phyloP scores from a whole-genome alignment of 495 filamentous ascomycete genomes.

The Annulohypoxylon bovei region DNA sequence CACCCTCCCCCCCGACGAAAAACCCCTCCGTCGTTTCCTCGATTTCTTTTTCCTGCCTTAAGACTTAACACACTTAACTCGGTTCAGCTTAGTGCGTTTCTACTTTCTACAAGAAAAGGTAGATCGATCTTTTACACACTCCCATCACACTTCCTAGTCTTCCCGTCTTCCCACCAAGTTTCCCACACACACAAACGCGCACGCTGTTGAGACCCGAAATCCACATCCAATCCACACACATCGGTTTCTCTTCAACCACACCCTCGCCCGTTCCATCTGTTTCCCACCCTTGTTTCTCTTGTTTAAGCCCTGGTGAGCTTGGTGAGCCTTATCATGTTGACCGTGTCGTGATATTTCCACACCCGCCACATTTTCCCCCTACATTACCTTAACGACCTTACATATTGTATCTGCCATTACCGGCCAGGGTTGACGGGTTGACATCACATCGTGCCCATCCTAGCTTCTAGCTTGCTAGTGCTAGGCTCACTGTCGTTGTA shows the following conservation, averaged over 20 bases:
- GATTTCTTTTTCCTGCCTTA: conserved; percentile 29
- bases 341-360: conserved; percentile 50
- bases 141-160: conserved; percentile 8
- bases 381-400: conserved; percentile 26
- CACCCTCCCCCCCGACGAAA: conserved; percentile 1
- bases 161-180: conserved; percentile 5
- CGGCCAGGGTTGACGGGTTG: conserved; percentile 48
- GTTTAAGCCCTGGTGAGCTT: conserved; percentile 7
- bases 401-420: conserved; percentile 45
- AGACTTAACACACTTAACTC: conserved; percentile 23
- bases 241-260: conserved; percentile 41
- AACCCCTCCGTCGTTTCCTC: conserved; percentile 18
- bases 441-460: conserved; percentile 47
- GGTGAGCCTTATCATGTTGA: conserved; percentile 44
- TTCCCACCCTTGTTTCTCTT: conserved; percentile 15
- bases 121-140: conserved; percentile 38
- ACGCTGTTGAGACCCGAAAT: conserved; percentile 26
- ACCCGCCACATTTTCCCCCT: conserved; percentile 41
- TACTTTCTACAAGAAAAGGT: conserved; percentile 27
- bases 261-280: conserved; percentile 32
- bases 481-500: conserved; percentile 38
- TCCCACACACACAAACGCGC: neutral
- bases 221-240: conserved; percentile 12
- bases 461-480: conserved; percentile 36
- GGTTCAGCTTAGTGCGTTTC: conserved; percentile 39